Evolutionary conservation across 768 basidiomycete genomes (phyloP), one percentile per base, ranked within the genome.

Genomic region (Boletus rubroflammeus): DNA sequence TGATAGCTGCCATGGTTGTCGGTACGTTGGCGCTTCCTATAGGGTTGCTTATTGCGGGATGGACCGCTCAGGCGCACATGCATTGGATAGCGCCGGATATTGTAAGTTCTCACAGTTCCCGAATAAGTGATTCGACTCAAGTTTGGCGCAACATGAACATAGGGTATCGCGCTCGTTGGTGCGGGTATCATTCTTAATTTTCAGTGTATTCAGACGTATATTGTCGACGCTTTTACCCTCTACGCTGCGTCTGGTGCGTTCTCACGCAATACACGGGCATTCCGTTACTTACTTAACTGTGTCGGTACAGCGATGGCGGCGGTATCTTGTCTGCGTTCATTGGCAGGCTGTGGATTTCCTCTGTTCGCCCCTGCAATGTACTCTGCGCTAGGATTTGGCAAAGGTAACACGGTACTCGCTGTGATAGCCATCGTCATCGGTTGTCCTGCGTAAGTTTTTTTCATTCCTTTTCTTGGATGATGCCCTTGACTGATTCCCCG

Each of bases 331-430:
- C 65, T 89, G 14, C 81, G 89, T 25, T 82, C 84, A 0, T 51
- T 88, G 0, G 80, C 81, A 1, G 89, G 89, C 0, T 90, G 88
- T 50, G 82, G 78, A 1, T 90, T 92, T 64, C 90, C 89, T 2
- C 70, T 91, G n/a, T 91, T 91, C 59, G 86, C 83, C 3, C 82
- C 85, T 19, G 73, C 78, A 35, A 86, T 90, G 81, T 90, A 80
- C 67, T 66, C 73, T 1, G 71, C 73, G 14, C 72, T 90, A 0
- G 89, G 87, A 4, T 86, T 84, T 52, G 89, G 88, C 0, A 85
- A 83, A 55, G 86, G 85, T 8, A 70, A 83, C 57, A 85, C 87
- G 0, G 74, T 90, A 3, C 74, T 91, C 6, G 87, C 87, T 0
- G 76, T 64, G 9, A 58, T 79, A 2, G 75, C 84, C 2, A 80